Evolutionary conservation across 2,329 filamentous ascomycete genomes (phyloP).

Genomic region (Thielaviopsis euricoi): DNA sequence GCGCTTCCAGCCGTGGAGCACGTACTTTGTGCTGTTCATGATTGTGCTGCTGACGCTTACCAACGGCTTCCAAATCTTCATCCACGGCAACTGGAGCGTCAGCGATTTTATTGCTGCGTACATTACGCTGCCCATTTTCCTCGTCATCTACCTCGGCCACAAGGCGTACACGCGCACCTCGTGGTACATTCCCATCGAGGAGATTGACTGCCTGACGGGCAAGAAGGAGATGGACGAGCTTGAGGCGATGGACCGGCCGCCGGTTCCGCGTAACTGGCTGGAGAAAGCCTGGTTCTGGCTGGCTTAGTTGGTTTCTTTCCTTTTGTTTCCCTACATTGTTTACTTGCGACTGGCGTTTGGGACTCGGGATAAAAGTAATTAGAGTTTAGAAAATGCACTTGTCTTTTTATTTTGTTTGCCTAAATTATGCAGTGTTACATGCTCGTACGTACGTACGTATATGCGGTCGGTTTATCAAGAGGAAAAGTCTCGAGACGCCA

Average conservation of each 20-base stretch:
- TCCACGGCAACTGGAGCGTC: constrained; percentile 44
- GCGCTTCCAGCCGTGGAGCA: constrained; percentile 43
- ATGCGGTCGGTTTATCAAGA: no score
- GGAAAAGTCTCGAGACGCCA: no score
- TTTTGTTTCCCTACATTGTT: no score
- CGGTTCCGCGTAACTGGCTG: constrained; percentile 32
- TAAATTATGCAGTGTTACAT: background rate
- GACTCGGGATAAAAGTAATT: no score
- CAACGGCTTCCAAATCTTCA: constrained; percentile 63
- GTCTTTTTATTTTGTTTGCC: background rate
- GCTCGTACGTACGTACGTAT: background rate
- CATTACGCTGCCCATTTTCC: constrained; percentile 45
- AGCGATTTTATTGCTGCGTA: constrained; percentile 49
- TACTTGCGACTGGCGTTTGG: background rate
- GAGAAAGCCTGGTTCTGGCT: constrained; percentile 41
- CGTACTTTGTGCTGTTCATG: constrained; percentile 40
- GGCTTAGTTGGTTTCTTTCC: constrained; percentile 24
- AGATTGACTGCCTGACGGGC: constrained; percentile 40
- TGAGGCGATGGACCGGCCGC: constrained; percentile 29
- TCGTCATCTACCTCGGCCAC: constrained; percentile 43
- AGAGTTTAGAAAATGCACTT: background rate
- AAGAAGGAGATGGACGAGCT: constrained; percentile 47
- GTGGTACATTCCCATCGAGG: constrained; percentile 24
- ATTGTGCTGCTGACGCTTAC: constrained; percentile 49
- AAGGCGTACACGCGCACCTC: constrained; percentile 32